Evolutionary conservation across 257 asterid species (phyloP).

Genomic region (Gardenia jasminoides): DNA sequence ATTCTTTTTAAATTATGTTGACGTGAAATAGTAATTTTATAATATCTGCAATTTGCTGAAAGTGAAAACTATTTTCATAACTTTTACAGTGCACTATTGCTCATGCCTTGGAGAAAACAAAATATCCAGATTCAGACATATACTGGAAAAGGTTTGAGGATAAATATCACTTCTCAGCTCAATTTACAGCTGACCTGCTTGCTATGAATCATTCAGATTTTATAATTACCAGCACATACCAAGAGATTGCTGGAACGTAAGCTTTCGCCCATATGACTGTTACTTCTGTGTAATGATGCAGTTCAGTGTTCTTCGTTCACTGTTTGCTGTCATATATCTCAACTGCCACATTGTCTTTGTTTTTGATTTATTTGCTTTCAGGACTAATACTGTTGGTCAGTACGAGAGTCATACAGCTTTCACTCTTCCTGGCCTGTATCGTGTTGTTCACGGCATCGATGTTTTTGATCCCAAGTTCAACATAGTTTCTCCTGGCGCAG

Average conservation of each 20-base stretch:
- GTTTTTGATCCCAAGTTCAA: conserved; percentile 98
- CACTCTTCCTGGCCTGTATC: conserved; percentile 88
- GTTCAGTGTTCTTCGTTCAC: not conserved
- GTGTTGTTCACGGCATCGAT: conserved; percentile 95
- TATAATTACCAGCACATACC: conserved; percentile 95
- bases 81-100: conserved; percentile 88
- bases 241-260: conserved; percentile 99
- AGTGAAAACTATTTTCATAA: not conserved
- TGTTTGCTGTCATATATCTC: not conserved
- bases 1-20: not conserved
- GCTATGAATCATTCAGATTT: conserved; percentile 97
- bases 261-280: conserved; percentile 23
- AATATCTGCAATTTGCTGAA: not conserved
- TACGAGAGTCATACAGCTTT: conserved; percentile 85
- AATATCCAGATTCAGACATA: conserved; percentile 96
- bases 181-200: conserved; percentile 93
- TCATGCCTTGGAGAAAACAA: conserved; percentile 96
- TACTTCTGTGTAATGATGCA: not conserved
- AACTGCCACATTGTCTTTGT: not conserved
- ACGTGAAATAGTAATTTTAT: not conserved
- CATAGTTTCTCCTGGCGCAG: conserved; percentile 99
- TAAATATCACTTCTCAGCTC: conserved; percentile 92
- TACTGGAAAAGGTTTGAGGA: conserved; percentile 89
- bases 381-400: conserved; percentile 92
- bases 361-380: conserved; percentile 32